Evolutionary conservation across 768 basidiomycete genomes (phyloP).

Genomic region (Mycena galericulata): DNA sequence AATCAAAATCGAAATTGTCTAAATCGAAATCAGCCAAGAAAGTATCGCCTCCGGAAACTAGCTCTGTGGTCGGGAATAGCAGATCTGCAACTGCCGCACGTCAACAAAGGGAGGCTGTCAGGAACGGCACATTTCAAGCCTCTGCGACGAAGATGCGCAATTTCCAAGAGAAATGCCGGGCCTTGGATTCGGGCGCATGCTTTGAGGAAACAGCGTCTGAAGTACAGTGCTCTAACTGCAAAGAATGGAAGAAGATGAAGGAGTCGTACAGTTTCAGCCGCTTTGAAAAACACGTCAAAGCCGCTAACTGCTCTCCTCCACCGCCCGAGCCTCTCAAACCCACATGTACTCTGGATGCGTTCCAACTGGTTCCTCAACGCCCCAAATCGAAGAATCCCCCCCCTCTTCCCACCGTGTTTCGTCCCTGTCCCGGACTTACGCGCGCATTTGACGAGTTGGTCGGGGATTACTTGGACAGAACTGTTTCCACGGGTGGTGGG

Average conservation of each 20-base stretch:
- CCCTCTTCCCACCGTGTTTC: not conserved
- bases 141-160: not conserved
- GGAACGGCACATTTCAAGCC: not conserved
- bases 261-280: constrained; percentile 24
- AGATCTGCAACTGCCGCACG: not conserved
- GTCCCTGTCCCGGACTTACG: constrained; percentile 16
- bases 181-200: not conserved
- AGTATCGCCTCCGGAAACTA: not conserved
- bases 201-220: not conserved
- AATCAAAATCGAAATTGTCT: not conserved
- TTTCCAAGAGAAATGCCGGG: not conserved
- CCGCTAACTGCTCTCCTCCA: not conserved
- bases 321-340: not conserved
- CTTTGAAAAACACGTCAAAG: constrained; percentile 27
- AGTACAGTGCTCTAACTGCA: constrained; percentile 33
- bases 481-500: not conserved
- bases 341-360: not conserved
- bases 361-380: not conserved
- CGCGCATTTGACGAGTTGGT: not conserved
- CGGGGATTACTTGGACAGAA: not conserved
- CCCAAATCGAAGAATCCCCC: not conserved
- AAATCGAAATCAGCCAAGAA: not conserved
- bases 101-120: not conserved
- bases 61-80: not conserved
- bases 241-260: constrained; percentile 22